These are phyloP conservation scores for Aspergillus sp. DNA, from an alignment of 2,329 filamentous ascomycete species.

Conservation along the genomic window DNA sequence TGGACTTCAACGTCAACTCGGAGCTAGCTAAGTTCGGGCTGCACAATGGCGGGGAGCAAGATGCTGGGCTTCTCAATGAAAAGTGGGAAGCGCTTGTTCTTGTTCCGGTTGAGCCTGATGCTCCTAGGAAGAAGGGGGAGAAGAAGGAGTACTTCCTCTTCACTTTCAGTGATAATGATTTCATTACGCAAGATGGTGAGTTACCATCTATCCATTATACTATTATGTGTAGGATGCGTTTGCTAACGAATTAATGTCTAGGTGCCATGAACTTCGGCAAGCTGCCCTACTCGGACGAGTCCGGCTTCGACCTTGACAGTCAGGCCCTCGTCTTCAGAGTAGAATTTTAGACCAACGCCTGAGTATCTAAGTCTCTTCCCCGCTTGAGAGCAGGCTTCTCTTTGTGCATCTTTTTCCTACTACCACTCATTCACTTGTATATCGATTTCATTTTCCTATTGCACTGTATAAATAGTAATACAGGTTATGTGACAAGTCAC, in stretches of 20 bases:
- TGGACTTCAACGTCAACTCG: slow-evolving; percentile 70
- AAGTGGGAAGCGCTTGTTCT: slow-evolving; percentile 76
- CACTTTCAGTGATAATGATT: slow-evolving; percentile 73
- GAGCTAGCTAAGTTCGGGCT: slow-evolving; percentile 69
- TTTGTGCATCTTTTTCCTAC: background rate
- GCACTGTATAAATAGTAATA: slow-evolving; percentile 1
- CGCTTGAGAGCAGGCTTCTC: too few species aligned
- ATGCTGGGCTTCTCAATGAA: slow-evolving; percentile 68
- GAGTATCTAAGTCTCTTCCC: too few species aligned
- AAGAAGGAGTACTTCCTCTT: slow-evolving; percentile 70
- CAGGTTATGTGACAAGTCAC: background rate
- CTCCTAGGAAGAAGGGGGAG: slow-evolving; percentile 18
- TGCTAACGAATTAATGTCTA: slow-evolving; percentile 25
- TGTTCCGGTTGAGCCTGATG: slow-evolving; percentile 59
- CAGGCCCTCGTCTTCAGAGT: slow-evolving; percentile 65
- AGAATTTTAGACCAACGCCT: slow-evolving; percentile 25
- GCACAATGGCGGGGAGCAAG: slow-evolving; percentile 69
- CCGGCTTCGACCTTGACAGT: slow-evolving; percentile 63
- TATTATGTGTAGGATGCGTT: background rate
- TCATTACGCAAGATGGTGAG: slow-evolving; percentile 71
- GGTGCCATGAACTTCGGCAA: slow-evolving; percentile 63
- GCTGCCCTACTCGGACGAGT: slow-evolving; percentile 60
- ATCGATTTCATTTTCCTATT: background rate
- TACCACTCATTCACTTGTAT: background rate
- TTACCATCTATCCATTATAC: background rate